A percentile compares a stretch with the other conserved stretches of the same genome.
Evolutionary conservation across 768 basidiomycete genomes (phyloP).

Genomic region (Agaricus blazei): DNA sequence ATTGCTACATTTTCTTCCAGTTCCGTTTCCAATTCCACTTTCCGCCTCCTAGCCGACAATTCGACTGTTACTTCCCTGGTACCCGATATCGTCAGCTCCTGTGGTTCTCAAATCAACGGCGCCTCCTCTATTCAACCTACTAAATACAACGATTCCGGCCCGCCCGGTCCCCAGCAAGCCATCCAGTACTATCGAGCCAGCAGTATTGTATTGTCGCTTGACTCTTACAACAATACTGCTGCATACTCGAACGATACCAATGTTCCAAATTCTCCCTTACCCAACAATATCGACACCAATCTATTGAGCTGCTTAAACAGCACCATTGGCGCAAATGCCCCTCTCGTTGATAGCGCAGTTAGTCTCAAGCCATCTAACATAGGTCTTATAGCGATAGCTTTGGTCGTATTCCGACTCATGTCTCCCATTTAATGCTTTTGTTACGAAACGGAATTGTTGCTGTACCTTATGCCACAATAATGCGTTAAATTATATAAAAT

Average conservation of each 20-base stretch:
- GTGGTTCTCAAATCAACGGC: slow-evolving; percentile 23
- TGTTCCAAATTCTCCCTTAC: slow-evolving; percentile 46
- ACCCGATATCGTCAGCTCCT: slow-evolving; percentile 35
- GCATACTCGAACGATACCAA: slow-evolving; percentile 32
- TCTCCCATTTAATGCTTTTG: slow-evolving; percentile 11
- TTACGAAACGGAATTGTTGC: no score
- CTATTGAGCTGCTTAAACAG: slow-evolving; percentile 55
- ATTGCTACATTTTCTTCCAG: slow-evolving; percentile 39
- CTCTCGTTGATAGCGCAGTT: slow-evolving; percentile 40
- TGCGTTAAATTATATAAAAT: no score
- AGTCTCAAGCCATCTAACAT: slow-evolving; percentile 14
- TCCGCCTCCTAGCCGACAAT: slow-evolving; percentile 45
- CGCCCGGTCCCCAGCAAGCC: slow-evolving; percentile 46
- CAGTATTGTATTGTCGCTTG: slow-evolving; percentile 54
- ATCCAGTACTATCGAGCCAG: slow-evolving; percentile 70
- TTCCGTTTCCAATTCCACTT: slow-evolving; percentile 31
- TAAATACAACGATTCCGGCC: slow-evolving; percentile 25
- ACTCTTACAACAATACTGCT: slow-evolving; percentile 64
- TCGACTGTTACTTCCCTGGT: slow-evolving; percentile 40
- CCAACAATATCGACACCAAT: slow-evolving; percentile 40
- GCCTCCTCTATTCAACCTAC: slow-evolving; percentile 18
- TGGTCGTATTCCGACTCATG: slow-evolving; percentile 18
- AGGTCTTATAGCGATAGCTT: slow-evolving; percentile 17
- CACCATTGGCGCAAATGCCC: slow-evolving; percentile 56
- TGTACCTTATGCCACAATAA: no score